Evolutionary conservation across 805 yeast species (phyloP), one percentile per base, ranked within the genome.

Genomic region (Cyberlindnera mrakii): DNA sequence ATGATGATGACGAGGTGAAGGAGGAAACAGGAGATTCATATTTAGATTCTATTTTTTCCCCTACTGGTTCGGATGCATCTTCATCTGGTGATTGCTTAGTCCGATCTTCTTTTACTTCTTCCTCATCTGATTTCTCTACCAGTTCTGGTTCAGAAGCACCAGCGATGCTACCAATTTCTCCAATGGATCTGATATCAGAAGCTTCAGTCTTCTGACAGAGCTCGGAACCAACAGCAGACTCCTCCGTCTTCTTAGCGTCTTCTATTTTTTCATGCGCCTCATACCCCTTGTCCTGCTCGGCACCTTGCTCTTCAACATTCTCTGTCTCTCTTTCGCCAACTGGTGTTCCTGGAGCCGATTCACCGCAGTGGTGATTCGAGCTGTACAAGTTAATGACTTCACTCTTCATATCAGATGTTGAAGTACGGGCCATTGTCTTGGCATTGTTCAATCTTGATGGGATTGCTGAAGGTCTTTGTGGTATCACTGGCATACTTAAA

Each of bases 381-480:
- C 39, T 29, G 18, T 47, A 43, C 43, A 43, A 20, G 16, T 32
- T 33, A 2, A 38, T 30, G 9, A 47, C 51, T 18, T 47, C 48
- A 10, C 29, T 25, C 27, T 40, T 44, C 39, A 49, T 19, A 3
- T 44, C 47, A 4, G 27, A 27, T 18, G 52, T 46, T 3, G 48
- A 42, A 2, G 37, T 25, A 19, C 51, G 47, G 10, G 30, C 18
- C 25, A 43, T 30, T 35, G 44, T 43, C 29, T 35, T 39, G n/a
- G 38, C 27, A 11, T 18, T 18, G 25, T 11, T 11, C n/a, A 33
- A 25, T 37, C 39, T 37, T 29, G 25, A 17, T 29, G 39, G 39
- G 15, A 37, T 30, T 4, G 18, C 39, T 25, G 39, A 14, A 23
- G 30, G 23, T 25, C 25, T 34, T 20, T 13, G 36, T 34, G 13